These are phyloP conservation scores for Lophiotrema nucula DNA, from an alignment of 495 filamentous ascomycete genomes.

Conservation along the genomic window DNA sequence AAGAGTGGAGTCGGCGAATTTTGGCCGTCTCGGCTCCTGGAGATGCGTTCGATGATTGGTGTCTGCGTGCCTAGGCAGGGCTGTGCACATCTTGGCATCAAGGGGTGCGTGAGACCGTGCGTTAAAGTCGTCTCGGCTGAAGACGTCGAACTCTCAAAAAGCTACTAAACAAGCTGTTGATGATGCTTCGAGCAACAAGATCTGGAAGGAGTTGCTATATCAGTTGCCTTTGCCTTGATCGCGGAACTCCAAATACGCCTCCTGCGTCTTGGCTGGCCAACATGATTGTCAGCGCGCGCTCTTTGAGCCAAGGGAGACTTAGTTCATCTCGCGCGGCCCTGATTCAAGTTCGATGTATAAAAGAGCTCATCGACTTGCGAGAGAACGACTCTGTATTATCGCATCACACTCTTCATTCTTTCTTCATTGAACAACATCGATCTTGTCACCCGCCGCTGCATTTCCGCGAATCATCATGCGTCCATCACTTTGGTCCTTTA, in stretches of 20 bases:
- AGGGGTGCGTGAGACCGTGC: not conserved
- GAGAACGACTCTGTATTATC: not conserved
- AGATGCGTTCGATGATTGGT: not conserved
- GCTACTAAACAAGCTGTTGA: too few relatives aligned
- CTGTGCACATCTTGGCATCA: not conserved
- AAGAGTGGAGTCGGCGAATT: not conserved
- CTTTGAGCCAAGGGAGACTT: not conserved
- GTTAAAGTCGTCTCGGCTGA: not conserved
- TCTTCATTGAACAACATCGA: not conserved
- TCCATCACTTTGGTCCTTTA: not conserved
- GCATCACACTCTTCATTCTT: not conserved
- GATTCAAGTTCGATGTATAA: not conserved
- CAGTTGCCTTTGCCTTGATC: not conserved
- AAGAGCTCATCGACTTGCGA: not conserved
- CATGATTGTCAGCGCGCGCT: not conserved
- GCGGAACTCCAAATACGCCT: not conserved
- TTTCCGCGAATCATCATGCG: constrained; percentile 7
- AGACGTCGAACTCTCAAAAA: too few relatives aligned
- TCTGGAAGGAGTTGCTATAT: not conserved
- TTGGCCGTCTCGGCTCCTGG: not conserved
- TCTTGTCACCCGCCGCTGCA: not conserved
- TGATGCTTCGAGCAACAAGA: not conserved
- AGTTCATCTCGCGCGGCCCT: not conserved
- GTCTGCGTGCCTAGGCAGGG: not conserved
- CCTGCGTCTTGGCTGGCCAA: not conserved